These are phyloP conservation scores for Darksidea phi DNA, from an alignment of 495 filamentous ascomycete genomes.

Conservation along the genomic window DNA sequence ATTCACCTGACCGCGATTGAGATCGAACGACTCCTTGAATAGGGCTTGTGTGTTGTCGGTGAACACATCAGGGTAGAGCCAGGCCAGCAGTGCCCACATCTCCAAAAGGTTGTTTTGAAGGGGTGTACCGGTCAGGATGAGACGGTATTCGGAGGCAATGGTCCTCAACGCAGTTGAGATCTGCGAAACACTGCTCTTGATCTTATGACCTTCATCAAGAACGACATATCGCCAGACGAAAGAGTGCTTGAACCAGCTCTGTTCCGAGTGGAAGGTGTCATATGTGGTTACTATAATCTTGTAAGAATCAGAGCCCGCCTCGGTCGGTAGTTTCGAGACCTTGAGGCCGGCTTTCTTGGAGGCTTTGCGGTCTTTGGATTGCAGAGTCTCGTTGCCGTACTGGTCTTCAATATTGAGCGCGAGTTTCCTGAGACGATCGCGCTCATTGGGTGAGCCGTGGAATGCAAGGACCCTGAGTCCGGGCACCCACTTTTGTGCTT, in stretches of 20 bases:
- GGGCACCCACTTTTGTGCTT: conserved; percentile 60
- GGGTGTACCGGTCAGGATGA: conserved; percentile 64
- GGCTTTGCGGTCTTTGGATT: conserved; percentile 39
- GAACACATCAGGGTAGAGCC: conserved; percentile 65
- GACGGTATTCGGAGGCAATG: conserved; percentile 55
- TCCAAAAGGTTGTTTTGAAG: conserved; percentile 65
- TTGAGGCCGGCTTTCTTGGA: conserved; percentile 45
- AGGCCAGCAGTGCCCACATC: conserved; percentile 63
- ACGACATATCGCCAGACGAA: conserved; percentile 61
- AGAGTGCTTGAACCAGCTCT: conserved; percentile 58
- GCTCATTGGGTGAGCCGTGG: conserved; percentile 55
- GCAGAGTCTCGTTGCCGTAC: conserved; percentile 45
- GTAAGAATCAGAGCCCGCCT: conserved; percentile 57
- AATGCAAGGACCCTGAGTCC: conserved; percentile 56
- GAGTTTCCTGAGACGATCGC: conserved; percentile 52
- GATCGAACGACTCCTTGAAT: conserved; percentile 60
- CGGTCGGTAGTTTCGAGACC: conserved; percentile 54
- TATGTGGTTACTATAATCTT: conserved; percentile 64
- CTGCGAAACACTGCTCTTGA: conserved; percentile 57
- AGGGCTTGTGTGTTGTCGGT: conserved; percentile 48
- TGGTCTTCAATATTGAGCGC: conserved; percentile 46
- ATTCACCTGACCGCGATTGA: conserved; percentile 57
- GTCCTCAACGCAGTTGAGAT: conserved; percentile 53
- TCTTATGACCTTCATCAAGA: conserved; percentile 61
- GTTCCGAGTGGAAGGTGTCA: conserved; percentile 58